Percentiles rank a stretch among this genome's conserved stretches.
Conservation (phyloP, 148 eudicot genomes). For the Rhododendron griersonianum region DNA sequence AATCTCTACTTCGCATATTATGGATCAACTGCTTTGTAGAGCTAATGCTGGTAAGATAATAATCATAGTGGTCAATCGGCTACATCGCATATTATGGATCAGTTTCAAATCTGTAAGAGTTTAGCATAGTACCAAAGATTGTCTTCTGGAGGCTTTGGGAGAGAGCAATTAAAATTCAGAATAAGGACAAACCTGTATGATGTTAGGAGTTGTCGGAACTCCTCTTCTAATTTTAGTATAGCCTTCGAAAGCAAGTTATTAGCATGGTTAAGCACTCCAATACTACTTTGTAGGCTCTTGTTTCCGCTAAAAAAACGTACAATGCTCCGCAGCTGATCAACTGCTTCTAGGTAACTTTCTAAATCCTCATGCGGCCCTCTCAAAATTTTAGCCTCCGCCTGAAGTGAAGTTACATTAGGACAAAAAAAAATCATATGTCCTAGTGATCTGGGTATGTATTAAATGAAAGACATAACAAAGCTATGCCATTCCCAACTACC, state of each 20-base stretch:
- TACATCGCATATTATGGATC: not conserved
- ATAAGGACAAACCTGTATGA: slow-evolving; percentile 52
- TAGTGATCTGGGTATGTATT: not conserved
- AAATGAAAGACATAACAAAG: not conserved
- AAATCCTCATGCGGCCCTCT: slow-evolving; percentile 95
- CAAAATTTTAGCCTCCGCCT: slow-evolving; percentile 84
- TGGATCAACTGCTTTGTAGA: not conserved
- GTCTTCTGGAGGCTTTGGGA: not conserved
- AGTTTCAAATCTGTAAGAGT: not conserved
- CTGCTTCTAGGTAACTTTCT: slow-evolving; percentile 85
- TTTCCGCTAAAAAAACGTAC: slow-evolving; percentile 53
- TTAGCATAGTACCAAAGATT: not conserved
- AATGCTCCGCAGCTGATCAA: slow-evolving; percentile 60
- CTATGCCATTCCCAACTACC: not conserved
- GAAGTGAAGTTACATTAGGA: slow-evolving; percentile 9
- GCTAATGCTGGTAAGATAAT: not conserved
- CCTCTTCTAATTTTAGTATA: slow-evolving; percentile 65
- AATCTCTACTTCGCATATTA: not conserved
- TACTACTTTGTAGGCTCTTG: slow-evolving; percentile 49
- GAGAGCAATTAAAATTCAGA: not conserved
- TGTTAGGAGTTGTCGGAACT: slow-evolving; percentile 61
- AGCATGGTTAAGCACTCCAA: slow-evolving; percentile 51
- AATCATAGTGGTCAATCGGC: not conserved
- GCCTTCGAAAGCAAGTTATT: slow-evolving; percentile 63
- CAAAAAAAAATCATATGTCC: not conserved